Percentiles rank a stretch among this genome's conserved stretches.
phyloP scores from a whole-genome alignment of 2,329 filamentous ascomycete species.

The Diaporthe amygdali region DNA sequence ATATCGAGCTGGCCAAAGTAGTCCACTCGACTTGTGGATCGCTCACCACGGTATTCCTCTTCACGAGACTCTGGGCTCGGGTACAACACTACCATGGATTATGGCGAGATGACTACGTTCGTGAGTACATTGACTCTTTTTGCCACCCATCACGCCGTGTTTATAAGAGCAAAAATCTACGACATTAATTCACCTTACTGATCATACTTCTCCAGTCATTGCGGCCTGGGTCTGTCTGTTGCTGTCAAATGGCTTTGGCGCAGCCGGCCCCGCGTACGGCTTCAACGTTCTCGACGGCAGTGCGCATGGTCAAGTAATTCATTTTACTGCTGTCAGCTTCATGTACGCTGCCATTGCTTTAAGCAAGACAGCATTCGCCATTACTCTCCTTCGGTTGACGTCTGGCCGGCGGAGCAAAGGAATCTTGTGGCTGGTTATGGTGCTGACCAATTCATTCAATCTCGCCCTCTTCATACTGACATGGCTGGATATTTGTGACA shows the following conservation, averaged over 20 bases:
- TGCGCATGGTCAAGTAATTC: neutral
- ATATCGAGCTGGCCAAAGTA: neutral
- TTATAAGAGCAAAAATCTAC: neutral
- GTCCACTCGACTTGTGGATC: conserved; percentile 3
- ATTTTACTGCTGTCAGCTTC: neutral
- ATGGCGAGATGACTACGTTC: conserved; percentile 16
- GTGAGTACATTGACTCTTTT: neutral
- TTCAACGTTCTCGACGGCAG: conserved; percentile 15
- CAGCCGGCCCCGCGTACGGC: neutral
- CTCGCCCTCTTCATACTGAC: conserved; percentile 4
- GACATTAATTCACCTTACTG: neutral
- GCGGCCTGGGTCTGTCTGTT: conserved; percentile 3
- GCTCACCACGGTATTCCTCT: conserved; percentile 5
- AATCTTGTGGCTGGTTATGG: conserved; percentile 1
- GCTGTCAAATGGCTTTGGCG: neutral
- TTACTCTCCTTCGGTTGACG: conserved; percentile 7
- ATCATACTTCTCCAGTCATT: neutral
- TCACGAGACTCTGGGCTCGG: conserved; percentile 12
- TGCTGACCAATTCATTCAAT: neutral
- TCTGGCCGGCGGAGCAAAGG: neutral
- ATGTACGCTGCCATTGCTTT: conserved; percentile 2
- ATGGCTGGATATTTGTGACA: conserved; percentile 15
- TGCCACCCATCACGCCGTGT: neutral
- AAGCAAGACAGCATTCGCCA: conserved; percentile 10
- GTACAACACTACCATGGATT: neutral